Evolutionary conservation across 768 basidiomycete genomes (phyloP).

Genomic region (Tylopilus subfusipes): DNA sequence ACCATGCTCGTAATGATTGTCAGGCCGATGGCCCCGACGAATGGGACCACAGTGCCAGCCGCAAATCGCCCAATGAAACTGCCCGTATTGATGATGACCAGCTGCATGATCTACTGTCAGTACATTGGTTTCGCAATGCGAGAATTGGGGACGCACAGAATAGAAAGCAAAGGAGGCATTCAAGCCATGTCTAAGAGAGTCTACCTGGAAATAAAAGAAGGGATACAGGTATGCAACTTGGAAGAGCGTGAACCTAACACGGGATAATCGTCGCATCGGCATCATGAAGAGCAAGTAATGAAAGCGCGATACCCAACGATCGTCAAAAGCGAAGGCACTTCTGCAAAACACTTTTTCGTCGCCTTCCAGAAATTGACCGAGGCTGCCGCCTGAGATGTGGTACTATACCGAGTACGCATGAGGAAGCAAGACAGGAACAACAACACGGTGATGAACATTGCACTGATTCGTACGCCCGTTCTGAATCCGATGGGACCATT

Average conservation of each 20-base stretch:
- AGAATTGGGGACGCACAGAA: slow-evolving; percentile 33
- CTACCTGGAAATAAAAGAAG: slow-evolving; percentile 57
- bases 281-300: background rate
- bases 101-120: slow-evolving; percentile 26
- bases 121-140: background rate
- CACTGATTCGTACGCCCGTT: slow-evolving; percentile 38
- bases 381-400: background rate
- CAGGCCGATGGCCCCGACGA: slow-evolving; percentile 44
- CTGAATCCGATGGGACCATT: slow-evolving; percentile 46
- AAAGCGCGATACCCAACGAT: slow-evolving; percentile 16
- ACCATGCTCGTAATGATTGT: slow-evolving; percentile 34
- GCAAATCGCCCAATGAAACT: slow-evolving; percentile 47
- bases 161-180: slow-evolving; percentile 49
- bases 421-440: slow-evolving; percentile 38
- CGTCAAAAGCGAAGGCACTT: slow-evolving; percentile 24
- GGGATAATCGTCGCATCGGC: background rate
- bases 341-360: slow-evolving; percentile 20
- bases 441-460: slow-evolving; percentile 35
- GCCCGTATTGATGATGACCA: slow-evolving; percentile 51
- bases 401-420: slow-evolving; percentile 33
- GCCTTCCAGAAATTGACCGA: slow-evolving; percentile 16
- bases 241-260: slow-evolving; percentile 25
- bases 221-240: slow-evolving; percentile 47
- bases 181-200: slow-evolving; percentile 49
- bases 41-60: slow-evolving; percentile 38